Conservation (phyloP, 805 yeast species). For the Candida oleophila region DNA sequence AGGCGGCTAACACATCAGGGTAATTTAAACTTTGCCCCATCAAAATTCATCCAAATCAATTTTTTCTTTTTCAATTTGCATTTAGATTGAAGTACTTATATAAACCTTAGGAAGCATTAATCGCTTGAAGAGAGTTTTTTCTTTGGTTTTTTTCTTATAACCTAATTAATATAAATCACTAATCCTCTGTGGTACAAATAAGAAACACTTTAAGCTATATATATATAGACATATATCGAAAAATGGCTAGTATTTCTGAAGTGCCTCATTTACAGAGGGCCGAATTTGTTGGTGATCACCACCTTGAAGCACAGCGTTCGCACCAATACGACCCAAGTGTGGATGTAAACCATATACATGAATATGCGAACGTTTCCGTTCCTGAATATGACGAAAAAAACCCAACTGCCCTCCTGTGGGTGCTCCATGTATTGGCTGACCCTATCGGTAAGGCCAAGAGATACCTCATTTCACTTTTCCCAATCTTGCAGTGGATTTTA, state of each 20-base stretch:
- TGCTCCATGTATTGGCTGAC: slow-evolving; percentile 22
- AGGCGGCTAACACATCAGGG: neutral
- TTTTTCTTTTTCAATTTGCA: too few relatives aligned
- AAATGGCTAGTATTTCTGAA: slow-evolving; percentile 14
- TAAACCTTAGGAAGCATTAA: neutral
- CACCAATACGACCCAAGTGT: neutral
- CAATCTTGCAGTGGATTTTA: slow-evolving; percentile 79
- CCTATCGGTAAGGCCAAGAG: slow-evolving; percentile 40
- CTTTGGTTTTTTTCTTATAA: neutral
- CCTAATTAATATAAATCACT: too few relatives aligned
- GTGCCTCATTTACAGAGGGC: slow-evolving; percentile 21
- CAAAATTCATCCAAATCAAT: neutral
- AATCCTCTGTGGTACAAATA: too few relatives aligned
- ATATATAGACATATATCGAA: neutral
- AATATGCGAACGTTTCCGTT: slow-evolving; percentile 19
- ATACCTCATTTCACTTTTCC: slow-evolving; percentile 69
- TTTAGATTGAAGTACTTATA: neutral
- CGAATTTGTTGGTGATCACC: slow-evolving; percentile 8
- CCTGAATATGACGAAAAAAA: slow-evolving; percentile 37
- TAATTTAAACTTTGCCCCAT: neutral
- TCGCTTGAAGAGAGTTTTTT: too few relatives aligned
- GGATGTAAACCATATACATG: slow-evolving; percentile 7
- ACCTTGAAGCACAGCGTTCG: slow-evolving; percentile 8
- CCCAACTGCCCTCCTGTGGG: slow-evolving; percentile 35
- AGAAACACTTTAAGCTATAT: too few relatives aligned